A percentile compares a stretch with the other conserved stretches of the same genome.
phyloP scores from a whole-genome alignment of 352 stramenopile species.

The Phytophthora sansomeana region DNA sequence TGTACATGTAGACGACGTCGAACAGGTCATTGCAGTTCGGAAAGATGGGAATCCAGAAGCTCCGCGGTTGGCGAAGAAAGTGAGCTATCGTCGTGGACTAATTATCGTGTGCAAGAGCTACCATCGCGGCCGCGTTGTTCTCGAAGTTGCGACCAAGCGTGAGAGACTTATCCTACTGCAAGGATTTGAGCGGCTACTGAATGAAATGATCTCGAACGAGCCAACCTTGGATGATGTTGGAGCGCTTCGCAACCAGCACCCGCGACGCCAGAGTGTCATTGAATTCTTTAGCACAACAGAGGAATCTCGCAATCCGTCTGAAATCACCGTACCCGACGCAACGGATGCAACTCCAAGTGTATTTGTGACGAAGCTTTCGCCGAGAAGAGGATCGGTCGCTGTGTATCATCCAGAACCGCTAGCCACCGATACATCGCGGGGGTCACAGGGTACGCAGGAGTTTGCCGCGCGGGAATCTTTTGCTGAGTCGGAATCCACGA shows the following conservation, averaged over 20 bases:
- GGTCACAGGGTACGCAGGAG: not conserved
- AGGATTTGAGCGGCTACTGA: slow-evolving; percentile 62
- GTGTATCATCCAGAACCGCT: slow-evolving; percentile 12
- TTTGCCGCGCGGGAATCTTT: slow-evolving; percentile 4
- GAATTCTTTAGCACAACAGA: slow-evolving; percentile 56
- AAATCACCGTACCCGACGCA: not conserved
- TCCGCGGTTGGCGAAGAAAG: slow-evolving; percentile 62
- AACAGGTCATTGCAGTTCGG: slow-evolving; percentile 59
- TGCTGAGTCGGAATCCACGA: not conserved
- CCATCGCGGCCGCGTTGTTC: slow-evolving; percentile 66
- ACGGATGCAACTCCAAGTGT: not conserved
- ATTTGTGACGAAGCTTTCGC: slow-evolving; percentile 3
- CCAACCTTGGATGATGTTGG: slow-evolving; percentile 55
- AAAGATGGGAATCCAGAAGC: slow-evolving; percentile 62
- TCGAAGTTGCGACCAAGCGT: slow-evolving; percentile 64
- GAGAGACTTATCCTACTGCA: slow-evolving; percentile 68
- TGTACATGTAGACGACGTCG: slow-evolving; percentile 57
- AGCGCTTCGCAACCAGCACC: slow-evolving; percentile 54
- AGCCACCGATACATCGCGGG: not conserved
- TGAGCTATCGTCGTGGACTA: slow-evolving; percentile 66
- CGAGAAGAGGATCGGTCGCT: slow-evolving; percentile 8
- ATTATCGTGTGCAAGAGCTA: slow-evolving; percentile 77
- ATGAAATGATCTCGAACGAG: slow-evolving; percentile 52
- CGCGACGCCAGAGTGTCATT: slow-evolving; percentile 56
- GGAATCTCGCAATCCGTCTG: not conserved